A percentile compares a stretch with the other conserved stretches of the same genome.
Conservation (phyloP, 78 protist genomes). For the Speleostelium caveatum region DNA sequence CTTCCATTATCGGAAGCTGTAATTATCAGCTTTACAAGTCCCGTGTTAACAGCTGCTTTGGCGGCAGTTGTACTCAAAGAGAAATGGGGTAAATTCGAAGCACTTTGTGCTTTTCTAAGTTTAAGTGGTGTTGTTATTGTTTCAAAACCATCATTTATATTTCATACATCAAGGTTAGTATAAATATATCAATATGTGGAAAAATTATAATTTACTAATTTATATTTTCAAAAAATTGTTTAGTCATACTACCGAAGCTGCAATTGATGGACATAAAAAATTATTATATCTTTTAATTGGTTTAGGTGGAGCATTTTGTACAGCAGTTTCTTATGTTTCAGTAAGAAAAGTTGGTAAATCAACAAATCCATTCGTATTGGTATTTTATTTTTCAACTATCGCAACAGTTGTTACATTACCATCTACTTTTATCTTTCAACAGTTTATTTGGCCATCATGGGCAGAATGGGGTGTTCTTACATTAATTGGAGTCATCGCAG, state of each 20-base stretch:
- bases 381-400: conserved; percentile 4
- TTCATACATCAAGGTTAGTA: conserved; percentile 1
- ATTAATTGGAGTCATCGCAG: conserved; percentile 17
- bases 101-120: conserved; percentile 38
- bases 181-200: not conserved
- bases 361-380: conserved; percentile 52
- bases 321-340: conserved; percentile 27
- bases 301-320: conserved; percentile 34
- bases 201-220: too few relatives aligned
- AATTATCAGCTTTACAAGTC: conserved; percentile 40
- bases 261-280: not conserved
- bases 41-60: conserved; percentile 39
- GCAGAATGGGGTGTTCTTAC: conserved; percentile 13
- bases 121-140: conserved; percentile 29
- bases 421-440: not conserved
- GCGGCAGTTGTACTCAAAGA: conserved; percentile 53
- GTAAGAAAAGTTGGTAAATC: conserved; percentile 64
- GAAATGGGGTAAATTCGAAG: conserved; percentile 61
- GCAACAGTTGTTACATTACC: not conserved
- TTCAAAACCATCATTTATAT: conserved; percentile 52
- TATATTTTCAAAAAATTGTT: too few relatives aligned
- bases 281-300: conserved; percentile 29
- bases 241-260: not conserved
- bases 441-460: conserved; percentile 29
- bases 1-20: conserved; percentile 54